phyloP scores from a whole-genome alignment of 306 rosid genomes.

The Cercis canadensis region DNA sequence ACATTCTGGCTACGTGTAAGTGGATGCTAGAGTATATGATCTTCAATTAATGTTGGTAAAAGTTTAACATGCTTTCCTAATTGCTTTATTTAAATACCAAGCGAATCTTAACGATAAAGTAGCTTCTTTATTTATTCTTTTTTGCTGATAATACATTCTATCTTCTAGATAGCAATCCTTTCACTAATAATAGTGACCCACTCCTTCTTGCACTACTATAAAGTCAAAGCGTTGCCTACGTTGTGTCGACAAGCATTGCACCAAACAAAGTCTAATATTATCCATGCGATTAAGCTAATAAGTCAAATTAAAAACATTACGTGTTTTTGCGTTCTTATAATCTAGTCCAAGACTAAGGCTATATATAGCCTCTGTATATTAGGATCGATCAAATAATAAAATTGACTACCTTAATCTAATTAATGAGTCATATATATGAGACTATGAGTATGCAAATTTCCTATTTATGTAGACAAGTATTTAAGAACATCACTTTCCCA shows the following conservation, averaged over 20 bases:
- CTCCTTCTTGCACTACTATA: neutral
- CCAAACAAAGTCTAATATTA: too few relatives aligned
- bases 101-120: constrained; percentile 15
- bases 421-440: neutral
- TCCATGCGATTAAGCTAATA: neutral
- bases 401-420: neutral
- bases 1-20: neutral
- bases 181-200: neutral
- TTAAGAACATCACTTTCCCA: neutral
- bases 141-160: too few relatives aligned
- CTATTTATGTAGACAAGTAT: neutral
- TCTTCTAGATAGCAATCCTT: neutral
- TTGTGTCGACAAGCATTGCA: too few relatives aligned
- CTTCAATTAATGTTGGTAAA: constrained; percentile 4
- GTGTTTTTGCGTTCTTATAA: too few relatives aligned
- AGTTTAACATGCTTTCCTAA: constrained; percentile 11
- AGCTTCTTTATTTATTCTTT: neutral
- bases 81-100: constrained; percentile 3
- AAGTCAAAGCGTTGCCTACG: too few relatives aligned
- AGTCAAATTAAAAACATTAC: neutral
- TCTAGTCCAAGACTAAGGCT: too few relatives aligned
- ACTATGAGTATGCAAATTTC: neutral
- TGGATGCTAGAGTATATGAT: neutral
- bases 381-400: neutral
- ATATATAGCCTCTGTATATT: too few relatives aligned